Base-by-base conservation (phyloP, 1,284 basidiomycete species). In the Malassezia brasiliensis region DNA sequence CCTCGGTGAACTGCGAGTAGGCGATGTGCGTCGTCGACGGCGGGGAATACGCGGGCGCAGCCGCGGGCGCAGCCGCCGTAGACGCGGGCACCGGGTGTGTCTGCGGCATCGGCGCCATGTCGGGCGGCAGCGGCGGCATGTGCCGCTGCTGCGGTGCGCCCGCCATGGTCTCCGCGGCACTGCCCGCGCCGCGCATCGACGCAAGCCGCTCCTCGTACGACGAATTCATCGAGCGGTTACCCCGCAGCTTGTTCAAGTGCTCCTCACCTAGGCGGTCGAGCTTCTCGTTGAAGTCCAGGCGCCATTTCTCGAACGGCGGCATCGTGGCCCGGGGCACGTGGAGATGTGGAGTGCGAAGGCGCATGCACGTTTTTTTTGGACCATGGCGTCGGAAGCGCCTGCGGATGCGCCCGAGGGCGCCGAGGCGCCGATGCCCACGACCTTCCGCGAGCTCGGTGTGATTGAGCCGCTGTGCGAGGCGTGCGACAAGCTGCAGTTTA, bases 391-490 rank as follows among this genome's bases (percentile, higher is more conserved):
- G 7, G 14, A 28, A 34, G 17, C 6, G 15, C 31, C 17, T 2
- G 5, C 31, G 30, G n/a, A 30, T 15, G 34, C 22, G 12, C 35
- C 12, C 35, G n/a, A 36, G n/a, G 35, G 20, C n/a, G 22, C 20
- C 8, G 20, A 17, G 20, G 37, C n/a, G 44, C 5, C 15, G 15
- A 14, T 31, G 30, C 44, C 45, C 17, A 3, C 17, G 10, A 47
- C 45, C 11, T 83, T 83, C 62, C 72, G 76, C 30, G 77, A 77
- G 37, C 83, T 98, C 30, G 90, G 91, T 25, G 80, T 99, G 49
- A 91, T 90, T 58, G 83, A 87, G 35, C 88, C 90, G 53, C 81
- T 98, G 4, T 85, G 96, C 50, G 82, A 88, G 68, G 87, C 91
- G 2, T 83, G 96, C 54, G 80, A 83, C 46, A 83, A 85, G 56